Conservation (phyloP, 768 basidiomycete species). For the Kwoniella heveanensis region DNA sequence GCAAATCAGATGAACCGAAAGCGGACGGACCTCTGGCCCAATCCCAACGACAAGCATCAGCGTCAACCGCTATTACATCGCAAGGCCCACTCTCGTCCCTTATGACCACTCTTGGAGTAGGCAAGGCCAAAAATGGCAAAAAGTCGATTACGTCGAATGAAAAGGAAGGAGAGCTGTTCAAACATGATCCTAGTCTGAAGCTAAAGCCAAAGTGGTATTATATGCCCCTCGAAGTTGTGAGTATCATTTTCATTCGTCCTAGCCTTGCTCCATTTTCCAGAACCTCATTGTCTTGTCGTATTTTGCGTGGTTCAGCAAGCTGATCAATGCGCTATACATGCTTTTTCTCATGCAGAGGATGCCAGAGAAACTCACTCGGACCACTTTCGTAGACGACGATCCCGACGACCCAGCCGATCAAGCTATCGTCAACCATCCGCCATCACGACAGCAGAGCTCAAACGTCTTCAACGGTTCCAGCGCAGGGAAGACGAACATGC, state of each 20-base stretch:
- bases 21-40: not conserved
- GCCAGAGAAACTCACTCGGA: constrained; percentile 31
- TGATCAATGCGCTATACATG: not conserved
- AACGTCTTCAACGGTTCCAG: not conserved
- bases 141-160: not conserved
- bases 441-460: not conserved
- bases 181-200: constrained; percentile 33
- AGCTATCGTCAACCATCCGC: constrained; percentile 11
- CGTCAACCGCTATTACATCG: not conserved
- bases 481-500: not conserved
- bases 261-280: no score
- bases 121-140: not conserved
- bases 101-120: not conserved
- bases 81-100: not conserved
- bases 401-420: constrained; percentile 27
- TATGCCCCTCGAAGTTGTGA: constrained; percentile 27
- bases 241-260: no score
- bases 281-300: no score
- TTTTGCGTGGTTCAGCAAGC: not conserved
- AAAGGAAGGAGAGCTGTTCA: constrained; percentile 19
- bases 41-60: not conserved
- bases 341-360: constrained; percentile 21
- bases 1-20: not conserved
- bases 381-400: constrained; percentile 26
- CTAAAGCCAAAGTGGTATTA: constrained; percentile 12